Evolutionary conservation across 495 filamentous ascomycete genomes (phyloP), one percentile per base, ranked within the genome.

Genomic region (Immersiella caudata): DNA sequence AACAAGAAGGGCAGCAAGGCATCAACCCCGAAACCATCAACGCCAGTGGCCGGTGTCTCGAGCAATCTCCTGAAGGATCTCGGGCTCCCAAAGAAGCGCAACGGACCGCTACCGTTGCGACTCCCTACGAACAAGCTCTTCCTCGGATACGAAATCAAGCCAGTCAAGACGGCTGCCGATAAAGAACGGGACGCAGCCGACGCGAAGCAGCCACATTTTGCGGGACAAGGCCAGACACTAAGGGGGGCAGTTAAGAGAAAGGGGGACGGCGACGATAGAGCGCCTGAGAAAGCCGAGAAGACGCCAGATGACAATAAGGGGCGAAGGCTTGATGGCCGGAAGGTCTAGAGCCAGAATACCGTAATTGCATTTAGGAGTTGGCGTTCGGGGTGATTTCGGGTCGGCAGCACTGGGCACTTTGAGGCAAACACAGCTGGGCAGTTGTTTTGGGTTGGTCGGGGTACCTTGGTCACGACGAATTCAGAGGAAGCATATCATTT

Each of bases 121-220:
- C 79, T 99, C 60, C 88, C 93, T 1, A 91, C 89, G 0, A 94
- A 94, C 65, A 94, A 97, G 74, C 81, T 99, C 7, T 99, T 99
- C 81, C 95, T 99, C 69, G 95, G 95, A 12, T 99, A 98, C 72
- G 88, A 95, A 67, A 84, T 97, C 75, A 94, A 90, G 73, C 93
- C 93, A 0, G 84, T 94, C 21, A 92, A 90, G 81, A 92, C 92
- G 51, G 89, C 89, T 22, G 91, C 88, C 27, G 91, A 92, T 65
- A 86, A 89, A 61, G 89, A 87, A 22, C 81, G 83, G 62, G 83
- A 87, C 59, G 85, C 86, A 29, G 87, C 88, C 54, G 81, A 85
- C 27, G 87, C 88, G 2, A 77, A 79, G 57, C 89, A 90, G 72
- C 90, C 89, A 11, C 85, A 90, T 68, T 99, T 98, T 77, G 85